Evolutionary conservation across 1,284 basidiomycete species (phyloP).

Genomic region (Ceratorhiza oryzae-sativae): DNA sequence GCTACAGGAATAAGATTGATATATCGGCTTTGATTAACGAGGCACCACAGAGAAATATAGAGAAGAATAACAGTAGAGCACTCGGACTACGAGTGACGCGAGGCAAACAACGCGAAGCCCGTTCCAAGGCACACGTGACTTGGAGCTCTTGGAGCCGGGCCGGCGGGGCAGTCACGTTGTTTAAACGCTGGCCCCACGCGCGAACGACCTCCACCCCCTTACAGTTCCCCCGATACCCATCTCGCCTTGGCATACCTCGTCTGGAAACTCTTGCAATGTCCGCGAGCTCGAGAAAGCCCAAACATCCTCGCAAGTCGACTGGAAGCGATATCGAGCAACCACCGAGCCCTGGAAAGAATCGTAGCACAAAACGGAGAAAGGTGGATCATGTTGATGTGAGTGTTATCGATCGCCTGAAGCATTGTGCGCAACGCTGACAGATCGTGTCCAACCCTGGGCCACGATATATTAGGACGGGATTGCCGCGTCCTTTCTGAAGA

Average conservation of each 20-base stretch:
- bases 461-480: slow-evolving; percentile 22
- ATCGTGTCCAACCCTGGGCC: neutral
- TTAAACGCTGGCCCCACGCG: slow-evolving; percentile 23
- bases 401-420: neutral
- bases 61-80: neutral
- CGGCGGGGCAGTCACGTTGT: slow-evolving; percentile 13
- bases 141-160: neutral
- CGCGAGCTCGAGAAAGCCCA: neutral
- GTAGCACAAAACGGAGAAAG: slow-evolving; percentile 22
- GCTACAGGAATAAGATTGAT: too few species aligned
- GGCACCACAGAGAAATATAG: neutral
- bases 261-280: neutral
- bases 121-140: neutral
- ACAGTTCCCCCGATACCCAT: neutral
- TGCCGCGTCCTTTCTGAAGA: neutral
- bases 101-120: neutral
- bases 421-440: neutral
- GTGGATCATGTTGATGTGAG: slow-evolving; percentile 15
- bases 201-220: neutral
- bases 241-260: neutral
- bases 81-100: neutral
- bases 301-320: slow-evolving; percentile 27
- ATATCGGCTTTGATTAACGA: too few species aligned
- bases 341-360: slow-evolving; percentile 18
- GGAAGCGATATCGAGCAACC: neutral